phyloP scores from a whole-genome alignment of 805 yeast genomes.

The Nakazawaea ishiwadae region DNA sequence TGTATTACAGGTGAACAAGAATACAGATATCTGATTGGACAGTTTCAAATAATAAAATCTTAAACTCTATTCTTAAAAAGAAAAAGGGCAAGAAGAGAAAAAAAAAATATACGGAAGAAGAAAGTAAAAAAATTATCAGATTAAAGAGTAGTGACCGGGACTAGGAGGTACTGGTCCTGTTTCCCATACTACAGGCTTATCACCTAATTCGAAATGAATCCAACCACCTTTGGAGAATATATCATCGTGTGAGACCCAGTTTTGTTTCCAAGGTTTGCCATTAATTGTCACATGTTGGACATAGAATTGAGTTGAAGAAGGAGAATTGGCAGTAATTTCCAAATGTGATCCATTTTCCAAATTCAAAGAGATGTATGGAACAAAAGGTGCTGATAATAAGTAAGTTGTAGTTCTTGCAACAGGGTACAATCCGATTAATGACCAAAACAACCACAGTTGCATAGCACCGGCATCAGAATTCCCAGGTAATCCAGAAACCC shows the following conservation, averaged over 20 bases:
- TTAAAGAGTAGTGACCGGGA: constrained; percentile 18
- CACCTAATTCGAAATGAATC: constrained; percentile 17
- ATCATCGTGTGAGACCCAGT: constrained; percentile 30
- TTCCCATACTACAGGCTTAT: constrained; percentile 22
- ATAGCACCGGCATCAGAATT: constrained; percentile 35
- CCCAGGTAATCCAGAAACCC: constrained; percentile 29
- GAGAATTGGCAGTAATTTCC: constrained; percentile 4
- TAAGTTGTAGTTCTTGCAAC: constrained; percentile 31
- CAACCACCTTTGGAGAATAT: constrained; percentile 26
- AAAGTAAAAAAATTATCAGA: too few species aligned
- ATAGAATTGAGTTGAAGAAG: constrained; percentile 21
- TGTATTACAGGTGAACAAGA: too few species aligned
- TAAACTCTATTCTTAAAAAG: too few species aligned
- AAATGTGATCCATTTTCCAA: constrained; percentile 21
- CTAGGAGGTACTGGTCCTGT: constrained; percentile 25
- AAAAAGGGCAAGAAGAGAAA: background rate
- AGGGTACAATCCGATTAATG: constrained; percentile 30
- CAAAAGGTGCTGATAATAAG: constrained; percentile 27
- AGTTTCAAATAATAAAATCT: too few species aligned
- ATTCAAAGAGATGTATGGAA: constrained; percentile 20
- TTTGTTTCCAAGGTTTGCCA: constrained; percentile 23
- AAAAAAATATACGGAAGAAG: background rate
- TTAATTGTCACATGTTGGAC: constrained; percentile 26
- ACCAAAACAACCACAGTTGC: constrained; percentile 33
- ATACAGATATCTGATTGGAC: too few species aligned